Evolutionary conservation across 1,284 basidiomycete species (phyloP), one percentile per base, ranked within the genome.

Genomic region (Irpex sp.): DNA sequence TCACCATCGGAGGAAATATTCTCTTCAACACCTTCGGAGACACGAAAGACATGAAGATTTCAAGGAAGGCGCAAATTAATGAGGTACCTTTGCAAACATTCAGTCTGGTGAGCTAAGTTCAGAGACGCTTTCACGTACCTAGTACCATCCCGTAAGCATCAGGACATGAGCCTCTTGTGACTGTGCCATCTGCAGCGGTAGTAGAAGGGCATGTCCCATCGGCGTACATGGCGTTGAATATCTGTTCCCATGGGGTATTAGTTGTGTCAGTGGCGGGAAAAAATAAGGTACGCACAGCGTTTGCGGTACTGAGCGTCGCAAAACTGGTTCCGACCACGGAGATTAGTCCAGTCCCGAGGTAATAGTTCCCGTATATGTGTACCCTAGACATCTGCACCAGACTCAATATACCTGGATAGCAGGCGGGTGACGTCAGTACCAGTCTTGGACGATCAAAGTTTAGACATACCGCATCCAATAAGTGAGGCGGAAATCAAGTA

Each of bases 271-370:
- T 19, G 26, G 19, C 43, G 35, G 13, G 15, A 13, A 19, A n/a
- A 58, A 13, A n/a, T 37, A 8, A 2, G 5, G 17, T 0, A 77
- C 83, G 9, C 67, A 90, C 88, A 0, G 87, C 80, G 66, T 84
- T 83, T 1, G 89, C 91, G 1, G 91, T 93, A 54, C 86, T 88
- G 13, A 95, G 78, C 0, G 91, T 93, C 5, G 92, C 83, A 70
- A 95, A 95, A 69, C 87, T 90, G 0, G 92, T 95, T 7, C 92
- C 93, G n/a, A 94, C 92, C 1, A 95, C 92, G 4, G 87, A 88
- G 60, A 95, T 80, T 19, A 95, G 74, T 0, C 94, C 93, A 5
- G 91, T 92, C 3, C 91, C 91, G 39, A 93, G 78, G 66, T 87
- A 87, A 66, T 89, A 88, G 4, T 82, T 78, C 21, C 78, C 75